Percentiles rank a stretch among this genome's conserved stretches.
phyloP scores from a whole-genome alignment of 2,329 filamentous ascomycete genomes.

The Exophiala mesophila region DNA sequence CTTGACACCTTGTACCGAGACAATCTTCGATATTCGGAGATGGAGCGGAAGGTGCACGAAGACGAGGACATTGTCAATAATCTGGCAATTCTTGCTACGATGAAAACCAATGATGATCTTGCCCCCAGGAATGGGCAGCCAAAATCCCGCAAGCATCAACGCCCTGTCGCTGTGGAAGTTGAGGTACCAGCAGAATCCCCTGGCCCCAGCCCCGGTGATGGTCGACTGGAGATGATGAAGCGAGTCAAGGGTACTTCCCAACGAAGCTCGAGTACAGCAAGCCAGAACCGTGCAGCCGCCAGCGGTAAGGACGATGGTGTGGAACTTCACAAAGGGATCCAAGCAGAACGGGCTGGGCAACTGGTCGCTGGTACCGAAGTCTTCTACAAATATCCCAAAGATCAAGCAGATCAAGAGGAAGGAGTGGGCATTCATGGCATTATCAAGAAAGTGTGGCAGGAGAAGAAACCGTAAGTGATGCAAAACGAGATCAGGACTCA shows the following conservation, averaged over 20 bases:
- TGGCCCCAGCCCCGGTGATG: conserved; percentile 35
- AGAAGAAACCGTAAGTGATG: conserved; percentile 60
- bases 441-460: conserved; percentile 68
- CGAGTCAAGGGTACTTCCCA: conserved; percentile 40
- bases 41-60: conserved; percentile 46
- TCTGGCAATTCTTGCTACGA: conserved; percentile 43
- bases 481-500: background rate
- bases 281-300: conserved; percentile 20
- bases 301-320: conserved; percentile 42
- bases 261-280: conserved; percentile 33
- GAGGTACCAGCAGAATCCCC: conserved; percentile 44
- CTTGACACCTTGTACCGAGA: conserved; percentile 44
- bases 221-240: conserved; percentile 38
- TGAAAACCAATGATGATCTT: conserved; percentile 46
- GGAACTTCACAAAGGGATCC: conserved; percentile 37
- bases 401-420: conserved; percentile 48
- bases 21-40: conserved; percentile 43
- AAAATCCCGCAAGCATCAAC: conserved; percentile 42
- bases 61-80: conserved; percentile 49
- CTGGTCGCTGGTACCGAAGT: conserved; percentile 46
- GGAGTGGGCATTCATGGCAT: conserved; percentile 66
- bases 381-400: conserved; percentile 49
- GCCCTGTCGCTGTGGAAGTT: conserved; percentile 33
- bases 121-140: conserved; percentile 36
- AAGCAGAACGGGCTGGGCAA: conserved; percentile 41